phyloP scores from a whole-genome alignment of 2,329 filamentous ascomycete species.

The Aspergillus sp. region DNA sequence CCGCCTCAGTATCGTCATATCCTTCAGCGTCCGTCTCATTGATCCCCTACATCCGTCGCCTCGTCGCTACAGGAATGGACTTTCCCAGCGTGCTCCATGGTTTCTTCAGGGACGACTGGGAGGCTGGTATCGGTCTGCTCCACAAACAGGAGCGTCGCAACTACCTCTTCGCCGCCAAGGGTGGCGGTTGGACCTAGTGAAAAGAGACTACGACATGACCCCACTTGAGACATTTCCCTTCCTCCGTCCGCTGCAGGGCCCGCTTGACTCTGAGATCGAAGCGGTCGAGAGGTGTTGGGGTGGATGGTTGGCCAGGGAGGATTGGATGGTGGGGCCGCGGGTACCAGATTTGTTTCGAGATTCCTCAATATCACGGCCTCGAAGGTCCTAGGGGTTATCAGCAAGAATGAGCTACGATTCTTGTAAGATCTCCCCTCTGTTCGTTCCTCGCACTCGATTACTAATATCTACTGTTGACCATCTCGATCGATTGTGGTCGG shows the following conservation, averaged over 20 bases:
- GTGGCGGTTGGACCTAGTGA: slow-evolving; percentile 85
- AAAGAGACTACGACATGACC: slow-evolving; percentile 84
- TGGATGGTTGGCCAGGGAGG: slow-evolving; percentile 93
- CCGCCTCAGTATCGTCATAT: too few species aligned
- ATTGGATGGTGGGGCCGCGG: slow-evolving; percentile 94
- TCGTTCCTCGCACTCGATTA: too few species aligned
- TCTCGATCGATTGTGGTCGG: too few species aligned
- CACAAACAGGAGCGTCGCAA: slow-evolving; percentile 90
- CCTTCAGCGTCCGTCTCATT: slow-evolving; percentile 67
- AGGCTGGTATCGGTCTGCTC: slow-evolving; percentile 72
- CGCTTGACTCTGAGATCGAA: slow-evolving; percentile 76
- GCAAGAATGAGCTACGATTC: too few species aligned
- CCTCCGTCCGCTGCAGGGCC: slow-evolving; percentile 74
- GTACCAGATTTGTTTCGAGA: slow-evolving; percentile 55
- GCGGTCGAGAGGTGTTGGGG: slow-evolving; percentile 84
- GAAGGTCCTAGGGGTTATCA: too few species aligned
- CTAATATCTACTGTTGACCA: too few species aligned
- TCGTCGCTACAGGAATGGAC: slow-evolving; percentile 91
- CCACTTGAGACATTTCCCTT: slow-evolving; percentile 84
- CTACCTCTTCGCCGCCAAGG: slow-evolving; percentile 93
- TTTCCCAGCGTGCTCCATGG: slow-evolving; percentile 82
- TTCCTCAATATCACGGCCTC: too few species aligned
- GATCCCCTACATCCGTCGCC: slow-evolving; percentile 83
- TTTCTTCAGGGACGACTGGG: slow-evolving; percentile 96
- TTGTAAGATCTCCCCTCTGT: too few species aligned